A percentile compares a stretch with the other conserved stretches of the same genome.
Evolutionary conservation across 768 basidiomycete species (phyloP).

Genomic region (Lactifluus pinguis): DNA sequence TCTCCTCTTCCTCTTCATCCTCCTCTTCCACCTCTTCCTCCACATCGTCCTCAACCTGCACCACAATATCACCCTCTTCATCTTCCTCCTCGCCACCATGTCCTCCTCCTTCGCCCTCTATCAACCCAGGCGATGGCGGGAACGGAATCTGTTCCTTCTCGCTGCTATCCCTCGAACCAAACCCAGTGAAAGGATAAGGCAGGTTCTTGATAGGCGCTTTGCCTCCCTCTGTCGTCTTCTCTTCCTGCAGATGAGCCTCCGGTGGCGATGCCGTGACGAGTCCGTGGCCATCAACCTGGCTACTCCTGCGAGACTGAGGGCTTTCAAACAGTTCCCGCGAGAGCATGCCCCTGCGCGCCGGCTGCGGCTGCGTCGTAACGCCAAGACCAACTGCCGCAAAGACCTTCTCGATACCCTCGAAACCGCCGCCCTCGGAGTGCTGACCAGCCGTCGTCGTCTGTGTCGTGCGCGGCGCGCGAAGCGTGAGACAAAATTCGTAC

Average conservation of each 20-base stretch:
- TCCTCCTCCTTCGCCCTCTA: too few species aligned
- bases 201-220: constrained; percentile 18
- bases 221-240: neutral
- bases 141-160: too few species aligned
- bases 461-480: constrained; percentile 11
- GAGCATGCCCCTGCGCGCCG: too few species aligned
- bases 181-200: constrained; percentile 40
- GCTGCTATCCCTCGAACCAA: too few species aligned
- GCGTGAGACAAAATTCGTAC: too few species aligned
- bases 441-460: constrained; percentile 26
- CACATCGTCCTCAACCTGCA: constrained; percentile 26
- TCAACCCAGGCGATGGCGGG: constrained; percentile 21
- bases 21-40: constrained; percentile 33
- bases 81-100: constrained; percentile 23
- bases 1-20: constrained; percentile 25
- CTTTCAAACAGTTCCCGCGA: too few species aligned
- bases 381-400: constrained; percentile 44
- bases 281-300: too few species aligned
- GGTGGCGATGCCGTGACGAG: neutral
- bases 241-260: too few species aligned
- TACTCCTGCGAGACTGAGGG: too few species aligned
- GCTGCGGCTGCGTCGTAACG: neutral
- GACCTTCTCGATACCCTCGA: constrained; percentile 50
- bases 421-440: constrained; percentile 24
- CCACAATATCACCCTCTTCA: constrained; percentile 27